A percentile compares a stretch with the other conserved stretches of the same genome.
Conservation (phyloP, 768 basidiomycete genomes). For the Tricholomella constricta region DNA sequence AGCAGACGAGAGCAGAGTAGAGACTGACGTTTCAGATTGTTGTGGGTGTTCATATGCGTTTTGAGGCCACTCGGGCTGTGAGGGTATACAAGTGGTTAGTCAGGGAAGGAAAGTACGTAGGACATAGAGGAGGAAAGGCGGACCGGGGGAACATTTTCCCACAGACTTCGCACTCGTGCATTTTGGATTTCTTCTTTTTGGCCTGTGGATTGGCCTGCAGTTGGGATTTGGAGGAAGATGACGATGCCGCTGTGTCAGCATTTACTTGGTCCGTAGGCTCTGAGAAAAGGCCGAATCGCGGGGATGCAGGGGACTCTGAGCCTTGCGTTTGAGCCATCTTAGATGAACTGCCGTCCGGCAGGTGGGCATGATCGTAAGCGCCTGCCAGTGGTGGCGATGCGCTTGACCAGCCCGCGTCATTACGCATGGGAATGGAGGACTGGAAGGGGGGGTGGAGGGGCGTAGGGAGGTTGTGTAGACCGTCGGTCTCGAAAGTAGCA, state of each 20-base stretch:
- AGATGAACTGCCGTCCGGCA: not conserved
- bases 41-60: constrained; percentile 63
- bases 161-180: constrained; percentile 55
- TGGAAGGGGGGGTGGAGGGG: not conserved
- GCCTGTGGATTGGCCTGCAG: not conserved
- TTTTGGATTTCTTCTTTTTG: constrained; percentile 53
- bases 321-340: constrained; percentile 1
- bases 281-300: not conserved
- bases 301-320: not conserved
- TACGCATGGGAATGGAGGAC: constrained; percentile 46
- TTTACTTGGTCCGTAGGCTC: constrained; percentile 1
- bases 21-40: constrained; percentile 50
- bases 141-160: constrained; percentile 53
- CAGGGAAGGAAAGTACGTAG: not conserved
- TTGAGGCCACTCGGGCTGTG: constrained; percentile 53
- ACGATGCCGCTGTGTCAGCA: not conserved
- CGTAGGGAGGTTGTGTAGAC: not conserved
- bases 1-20: not conserved
- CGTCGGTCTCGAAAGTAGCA: constrained; percentile 1
- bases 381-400: not conserved
- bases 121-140: constrained; percentile 12
- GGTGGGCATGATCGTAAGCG: constrained; percentile 7
- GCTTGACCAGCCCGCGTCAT: constrained; percentile 19
- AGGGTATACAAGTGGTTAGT: not conserved
- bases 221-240: constrained; percentile 1